phyloP scores from a whole-genome alignment of 2,329 filamentous ascomycete species.

The Sporothrix luriei region DNA sequence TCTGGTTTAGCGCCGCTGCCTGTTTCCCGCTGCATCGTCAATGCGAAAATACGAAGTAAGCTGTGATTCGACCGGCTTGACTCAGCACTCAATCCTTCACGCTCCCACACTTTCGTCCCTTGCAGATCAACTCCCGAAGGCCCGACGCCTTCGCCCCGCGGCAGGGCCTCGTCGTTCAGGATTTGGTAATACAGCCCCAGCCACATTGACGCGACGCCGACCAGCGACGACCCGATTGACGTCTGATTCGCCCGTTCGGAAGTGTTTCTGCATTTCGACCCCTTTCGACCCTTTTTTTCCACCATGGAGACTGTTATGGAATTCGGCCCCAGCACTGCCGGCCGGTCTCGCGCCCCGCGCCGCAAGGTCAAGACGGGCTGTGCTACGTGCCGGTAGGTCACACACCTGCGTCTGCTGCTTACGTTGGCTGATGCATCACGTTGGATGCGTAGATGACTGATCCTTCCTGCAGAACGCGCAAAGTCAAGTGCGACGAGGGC shows the following conservation, averaged over 20 bases:
- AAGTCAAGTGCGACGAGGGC: constrained; percentile 19
- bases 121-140: not conserved
- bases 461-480: not conserved
- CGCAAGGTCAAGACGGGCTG: constrained; percentile 23
- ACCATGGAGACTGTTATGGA: not conserved
- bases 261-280: not conserved
- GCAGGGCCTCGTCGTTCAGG: not conserved
- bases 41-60: not conserved
- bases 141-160: not conserved
- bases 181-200: not conserved
- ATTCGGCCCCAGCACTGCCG: not conserved
- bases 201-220: not conserved
- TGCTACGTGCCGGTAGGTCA: constrained; percentile 3
- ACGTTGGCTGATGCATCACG: too few species aligned
- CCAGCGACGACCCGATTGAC: not conserved
- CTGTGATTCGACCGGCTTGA: too few species aligned
- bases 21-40: not conserved
- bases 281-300: too few species aligned
- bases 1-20: not conserved
- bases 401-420: not conserved
- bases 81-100: too few species aligned
- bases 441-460: too few species aligned
- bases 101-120: not conserved
- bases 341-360: not conserved
- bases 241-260: constrained; percentile 11